Evolutionary conservation across 1,284 basidiomycete species (phyloP), one percentile per base, ranked within the genome.

Genomic region (Naganishia albida): DNA sequence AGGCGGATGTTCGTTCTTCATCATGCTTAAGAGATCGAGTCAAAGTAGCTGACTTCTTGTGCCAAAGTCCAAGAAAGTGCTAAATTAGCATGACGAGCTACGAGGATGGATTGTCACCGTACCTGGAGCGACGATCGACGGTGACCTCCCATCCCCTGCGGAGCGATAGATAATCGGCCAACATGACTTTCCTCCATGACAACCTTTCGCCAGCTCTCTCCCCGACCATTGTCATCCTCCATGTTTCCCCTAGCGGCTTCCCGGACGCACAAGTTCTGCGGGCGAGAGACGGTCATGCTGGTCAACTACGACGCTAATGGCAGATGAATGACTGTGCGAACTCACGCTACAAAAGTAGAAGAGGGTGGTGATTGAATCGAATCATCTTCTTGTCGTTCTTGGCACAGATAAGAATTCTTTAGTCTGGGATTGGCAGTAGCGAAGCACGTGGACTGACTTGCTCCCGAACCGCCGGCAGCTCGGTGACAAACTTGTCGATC

Each of bases 381-480:
- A 34, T 34, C 34, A 34, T 34, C n/a, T n/a, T 34, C 34, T 34
- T 34, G 34, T 34, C 34, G 34, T 34, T 34, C 34, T 34, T 34
- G 34, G 34, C 34, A 34, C 6, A 34, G 34, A 34, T 34, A 34
- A 34, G 16, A 43, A 15, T 43, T 6, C 16, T 43, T n/a, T n/a
- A n/a, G n/a, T n/a, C n/a, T n/a, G 7, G 13, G 6, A 20, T 15
- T 18, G 7, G n/a, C 16, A 20, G 16, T 43, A 15, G 16, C 3
- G 42, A 48, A 25, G n/a, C 46, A 53, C 51, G 51, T 53, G 51
- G 15, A 18, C 1, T n/a, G 1, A 20, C 34, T 38, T 53, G 34
- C 16, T 23, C 39, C 51, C 51, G 51, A 20, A 39, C 51, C 51
- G 30, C 34, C 51, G 51, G 30, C 51, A 30, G 20, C 12, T 51